phyloP scores from a whole-genome alignment of 352 stramenopile species.

The Nothophytophthora sp. region DNA sequence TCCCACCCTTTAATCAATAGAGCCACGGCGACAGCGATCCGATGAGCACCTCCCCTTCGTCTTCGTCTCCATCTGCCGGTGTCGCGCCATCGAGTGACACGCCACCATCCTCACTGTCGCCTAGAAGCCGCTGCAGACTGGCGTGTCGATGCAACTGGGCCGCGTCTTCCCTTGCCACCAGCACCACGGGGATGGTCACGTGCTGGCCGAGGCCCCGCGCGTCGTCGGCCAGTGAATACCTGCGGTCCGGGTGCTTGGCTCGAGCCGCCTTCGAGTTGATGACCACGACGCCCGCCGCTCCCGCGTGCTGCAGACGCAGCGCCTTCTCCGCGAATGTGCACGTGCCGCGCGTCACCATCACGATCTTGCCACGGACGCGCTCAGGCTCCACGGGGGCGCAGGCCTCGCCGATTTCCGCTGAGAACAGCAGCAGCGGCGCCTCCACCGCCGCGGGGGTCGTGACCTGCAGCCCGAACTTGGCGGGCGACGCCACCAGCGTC shows the following conservation, averaged over 20 bases:
- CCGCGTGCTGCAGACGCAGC: constrained; percentile 54
- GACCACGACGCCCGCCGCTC: constrained; percentile 60
- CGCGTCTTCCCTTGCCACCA: constrained; percentile 60
- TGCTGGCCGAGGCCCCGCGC: constrained; percentile 32
- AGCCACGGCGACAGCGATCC: constrained; percentile 67
- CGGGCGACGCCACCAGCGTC: constrained; percentile 68
- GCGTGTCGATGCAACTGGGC: constrained; percentile 42
- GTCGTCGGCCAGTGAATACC: constrained; percentile 72
- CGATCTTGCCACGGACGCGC: constrained; percentile 53
- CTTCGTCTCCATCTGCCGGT: background rate
- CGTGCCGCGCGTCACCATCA: constrained; percentile 66
- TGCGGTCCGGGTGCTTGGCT: constrained; percentile 43
- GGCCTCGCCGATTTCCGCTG: constrained; percentile 41
- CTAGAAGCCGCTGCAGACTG: constrained; percentile 9
- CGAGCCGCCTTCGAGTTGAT: constrained; percentile 65
- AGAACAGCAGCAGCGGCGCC: constrained; percentile 50
- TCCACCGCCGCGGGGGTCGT: constrained; percentile 45
- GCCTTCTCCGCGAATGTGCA: constrained; percentile 86
- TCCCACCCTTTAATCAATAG: constrained; percentile 26
- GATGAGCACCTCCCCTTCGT: constrained; percentile 22
- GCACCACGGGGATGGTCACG: constrained; percentile 70
- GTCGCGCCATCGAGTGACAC: no score
- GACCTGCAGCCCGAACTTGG: constrained; percentile 63
- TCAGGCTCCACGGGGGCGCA: constrained; percentile 36
- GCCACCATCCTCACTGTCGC: constrained; percentile 4